Base-by-base conservation (phyloP, 2,329 filamentous ascomycete genomes). In the Penicillium sp. region DNA sequence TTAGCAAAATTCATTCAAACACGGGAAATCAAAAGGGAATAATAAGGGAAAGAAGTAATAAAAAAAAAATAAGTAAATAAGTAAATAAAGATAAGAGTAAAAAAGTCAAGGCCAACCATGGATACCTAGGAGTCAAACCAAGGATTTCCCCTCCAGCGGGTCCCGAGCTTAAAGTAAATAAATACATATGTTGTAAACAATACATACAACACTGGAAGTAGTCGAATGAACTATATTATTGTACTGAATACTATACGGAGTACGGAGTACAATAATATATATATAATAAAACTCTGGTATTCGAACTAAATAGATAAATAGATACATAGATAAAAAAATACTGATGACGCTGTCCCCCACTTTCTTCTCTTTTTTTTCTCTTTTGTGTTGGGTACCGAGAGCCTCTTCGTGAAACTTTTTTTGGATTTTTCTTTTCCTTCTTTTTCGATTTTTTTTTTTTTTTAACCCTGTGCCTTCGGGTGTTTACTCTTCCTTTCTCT, bases 341-440 rank as follows among this genome's bases (percentile, higher is more conserved):
- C 9, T 58, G 56, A 57, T 55, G 57, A 58, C 57, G 50, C 42
- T 29, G 15, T 55, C 62, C 61, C 60, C 56, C 56, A 50, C 55
- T 50, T 54, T 43, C 25, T 42, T 59, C 23, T 52, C 52, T 54
- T 49, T 59, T 56, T 52, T 49, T 58, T 59, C 54, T 43, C 19
- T 54, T 50, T 56, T 40, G 45, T 57, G 56, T 64, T 64, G 63
- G 64, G 63, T 64, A 65, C 62, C 64, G 49, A 56, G 61, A 65
- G 62, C 59, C 59, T 58, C 60, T 56, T 65, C 62, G 57, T 65
- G 57, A 57, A 59, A 62, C 64, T 55, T 60, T 55, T 60, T 60
- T 42, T 49, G n/a, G 25, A 10, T 38, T 56, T 27, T 42, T 41
- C 9, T 45, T 42, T 19, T 47, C 29, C 37, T 38, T 41, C 23